Base-by-base conservation (phyloP, 1,139 yeast species). In the Kurtzmaniella quercitrusa region DNA sequence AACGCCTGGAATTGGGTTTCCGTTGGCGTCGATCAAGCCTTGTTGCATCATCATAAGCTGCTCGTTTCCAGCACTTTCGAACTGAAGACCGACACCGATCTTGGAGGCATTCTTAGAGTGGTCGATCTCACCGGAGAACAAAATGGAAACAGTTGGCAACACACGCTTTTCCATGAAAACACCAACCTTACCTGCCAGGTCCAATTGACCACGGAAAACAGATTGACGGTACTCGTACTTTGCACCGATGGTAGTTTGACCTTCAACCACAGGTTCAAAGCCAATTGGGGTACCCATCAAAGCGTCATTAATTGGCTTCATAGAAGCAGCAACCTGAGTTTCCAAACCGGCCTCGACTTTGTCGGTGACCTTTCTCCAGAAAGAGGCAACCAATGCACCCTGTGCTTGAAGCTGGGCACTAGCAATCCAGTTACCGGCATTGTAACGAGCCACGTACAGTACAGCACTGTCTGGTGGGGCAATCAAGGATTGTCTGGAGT, bases 211-310 rank as follows among this genome's bases (percentile, higher is more conserved):
- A 68, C 98, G 84, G 80, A 88, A 89, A 45, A 88, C 84, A 47
- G 95, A 84, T 69, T 89, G 95, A 72, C 97, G 89, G 78, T 89
- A 94, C 72, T 93, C 98, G 69, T 93, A 93, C 72, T 91, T 93
- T 58, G 97, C 96, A 68, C 97, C 98, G 46, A 93, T 66, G 50
- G 97, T 87, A 56, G 99, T 91, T 56, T 80, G 79, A 59, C 96
- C 98, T 62, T 91, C 97, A 47, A 88, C 76, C 42, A 84, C 82
- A 38, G 95, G 91, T 66, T 84, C 86, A 57, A 77, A 76, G 45
- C 88, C 88, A 51, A 88, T 81, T 49, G 94, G 88, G 45, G 87
- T 81, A 47, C 89, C 91, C 76, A 84, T 75, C 71, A 88, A 74
- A 50, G 88, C 84, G 63, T 87, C 94, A 52, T 85, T 78, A 52